Evolutionary conservation across 2,329 filamentous ascomycete species (phyloP).

Genomic region (Berkeleyomyces basicola): DNA sequence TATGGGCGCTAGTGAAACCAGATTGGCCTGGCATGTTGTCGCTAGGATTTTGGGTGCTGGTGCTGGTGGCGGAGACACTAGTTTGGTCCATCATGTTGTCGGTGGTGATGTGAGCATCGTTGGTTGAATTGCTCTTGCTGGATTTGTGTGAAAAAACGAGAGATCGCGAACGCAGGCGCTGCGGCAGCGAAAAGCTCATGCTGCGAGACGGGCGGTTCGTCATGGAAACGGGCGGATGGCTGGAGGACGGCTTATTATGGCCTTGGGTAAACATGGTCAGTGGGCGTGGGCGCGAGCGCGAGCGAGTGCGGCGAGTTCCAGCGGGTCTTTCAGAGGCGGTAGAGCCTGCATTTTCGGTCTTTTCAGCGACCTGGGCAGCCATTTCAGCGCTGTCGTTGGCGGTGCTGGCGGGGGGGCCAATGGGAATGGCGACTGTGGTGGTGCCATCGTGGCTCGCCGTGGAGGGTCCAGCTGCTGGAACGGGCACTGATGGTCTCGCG

Average conservation of each 20-base stretch:
- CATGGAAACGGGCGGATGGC: constrained; percentile 9
- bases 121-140: constrained; percentile 18
- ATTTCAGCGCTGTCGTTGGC: not conserved
- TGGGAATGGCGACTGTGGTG: not conserved
- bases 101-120: not conserved
- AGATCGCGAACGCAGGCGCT: constrained; percentile 31
- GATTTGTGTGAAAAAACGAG: constrained; percentile 23
- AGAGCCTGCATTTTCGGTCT: not conserved
- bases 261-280: constrained; percentile 4
- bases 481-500: not conserved
- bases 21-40: not conserved
- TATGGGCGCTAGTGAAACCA: constrained; percentile 16
- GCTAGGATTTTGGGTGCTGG: not conserved
- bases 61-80: not conserved
- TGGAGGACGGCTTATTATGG: not conserved
- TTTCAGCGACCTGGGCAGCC: not conserved
- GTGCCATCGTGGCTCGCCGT: not conserved
- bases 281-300: constrained; percentile 6
- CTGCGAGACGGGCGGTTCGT: constrained; percentile 21
- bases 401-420: not conserved
- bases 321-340: not conserved
- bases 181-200: constrained; percentile 33
- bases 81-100: not conserved
- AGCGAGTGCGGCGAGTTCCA: constrained; percentile 2
- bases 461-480: not conserved